These are phyloP conservation scores for Anthoceros angustus DNA, from an alignment of 225 moss, liverwort and hornwort species.

Conservation along the genomic window DNA sequence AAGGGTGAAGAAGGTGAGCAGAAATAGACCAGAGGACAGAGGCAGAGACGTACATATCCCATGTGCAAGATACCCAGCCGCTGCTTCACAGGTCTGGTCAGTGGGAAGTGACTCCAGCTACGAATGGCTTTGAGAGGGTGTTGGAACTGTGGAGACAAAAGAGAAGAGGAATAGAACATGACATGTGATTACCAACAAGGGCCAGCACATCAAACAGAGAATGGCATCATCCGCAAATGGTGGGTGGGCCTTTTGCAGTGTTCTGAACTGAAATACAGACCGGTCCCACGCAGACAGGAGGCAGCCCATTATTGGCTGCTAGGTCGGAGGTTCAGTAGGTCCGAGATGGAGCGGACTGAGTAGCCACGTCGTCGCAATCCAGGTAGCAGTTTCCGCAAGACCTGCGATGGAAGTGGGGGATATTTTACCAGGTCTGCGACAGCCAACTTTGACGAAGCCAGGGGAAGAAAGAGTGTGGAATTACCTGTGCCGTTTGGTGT, in stretches of 20 bases:
- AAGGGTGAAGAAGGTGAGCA: no score
- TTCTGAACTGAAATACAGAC: neutral
- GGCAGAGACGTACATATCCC: no score
- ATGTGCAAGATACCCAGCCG: no score
- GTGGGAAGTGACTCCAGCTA: no score
- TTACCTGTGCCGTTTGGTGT: constrained; percentile 38
- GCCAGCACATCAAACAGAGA: no score
- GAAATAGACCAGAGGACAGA: no score
- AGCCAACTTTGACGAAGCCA: neutral
- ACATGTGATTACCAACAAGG: no score
- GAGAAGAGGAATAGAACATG: no score
- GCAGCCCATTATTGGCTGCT: neutral
- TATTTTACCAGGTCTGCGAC: neutral
- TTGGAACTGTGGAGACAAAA: no score
- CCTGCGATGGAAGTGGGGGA: constrained; percentile 11
- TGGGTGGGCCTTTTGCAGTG: neutral
- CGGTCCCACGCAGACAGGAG: neutral
- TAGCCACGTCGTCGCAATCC: constrained; percentile 37
- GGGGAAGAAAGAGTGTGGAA: neutral
- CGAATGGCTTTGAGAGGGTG: no score
- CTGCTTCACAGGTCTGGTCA: no score
- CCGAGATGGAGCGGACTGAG: constrained; percentile 31
- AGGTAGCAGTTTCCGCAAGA: constrained; percentile 35
- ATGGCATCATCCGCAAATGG: no score
- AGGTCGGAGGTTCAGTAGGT: constrained; percentile 10